These are phyloP conservation scores for Mycena epipterygia DNA, from an alignment of 768 basidiomycete genomes.

Conservation along the genomic window DNA sequence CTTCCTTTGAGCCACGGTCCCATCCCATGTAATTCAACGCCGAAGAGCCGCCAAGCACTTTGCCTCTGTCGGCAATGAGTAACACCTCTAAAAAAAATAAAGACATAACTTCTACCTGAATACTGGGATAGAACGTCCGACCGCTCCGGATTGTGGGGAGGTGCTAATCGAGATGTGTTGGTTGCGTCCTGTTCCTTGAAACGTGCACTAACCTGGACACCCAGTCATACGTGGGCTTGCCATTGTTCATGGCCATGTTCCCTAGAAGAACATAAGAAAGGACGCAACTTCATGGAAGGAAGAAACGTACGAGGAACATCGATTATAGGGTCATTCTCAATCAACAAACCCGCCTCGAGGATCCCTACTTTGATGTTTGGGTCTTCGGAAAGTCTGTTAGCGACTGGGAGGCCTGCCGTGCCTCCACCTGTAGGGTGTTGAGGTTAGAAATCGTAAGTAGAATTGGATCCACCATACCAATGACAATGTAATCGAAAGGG, in stretches of 20 bases:
- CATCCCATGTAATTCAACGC: slow-evolving; percentile 20
- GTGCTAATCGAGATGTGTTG: background rate
- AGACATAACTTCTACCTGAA: background rate
- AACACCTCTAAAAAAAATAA: too few species aligned
- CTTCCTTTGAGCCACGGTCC: slow-evolving; percentile 20
- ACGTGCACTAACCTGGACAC: slow-evolving; percentile 12
- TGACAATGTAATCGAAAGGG: slow-evolving; percentile 17
- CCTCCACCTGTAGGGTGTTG: slow-evolving; percentile 13
- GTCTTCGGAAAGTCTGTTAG: slow-evolving; percentile 17
- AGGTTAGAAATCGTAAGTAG: background rate
- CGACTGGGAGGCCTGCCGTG: slow-evolving; percentile 18
- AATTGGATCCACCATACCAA: too few species aligned
- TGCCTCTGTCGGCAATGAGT: slow-evolving; percentile 4
- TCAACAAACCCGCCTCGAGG: slow-evolving; percentile 22
- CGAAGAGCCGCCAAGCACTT: slow-evolving; percentile 7
- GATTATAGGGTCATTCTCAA: slow-evolving; percentile 16
- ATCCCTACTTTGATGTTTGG: slow-evolving; percentile 12
- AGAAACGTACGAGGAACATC: background rate
- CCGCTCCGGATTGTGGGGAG: slow-evolving; percentile 16
- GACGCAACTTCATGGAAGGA: too few species aligned
- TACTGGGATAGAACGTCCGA: slow-evolving; percentile 13
- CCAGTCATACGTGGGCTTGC: slow-evolving; percentile 27
- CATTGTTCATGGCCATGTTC: slow-evolving; percentile 11
- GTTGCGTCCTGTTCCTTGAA: background rate
- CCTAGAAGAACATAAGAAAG: background rate